Percentiles rank a stretch among this genome's conserved stretches.
Evolutionary conservation across 2,329 filamentous ascomycete species (phyloP).

Genomic region (Penicillium sp.): DNA sequence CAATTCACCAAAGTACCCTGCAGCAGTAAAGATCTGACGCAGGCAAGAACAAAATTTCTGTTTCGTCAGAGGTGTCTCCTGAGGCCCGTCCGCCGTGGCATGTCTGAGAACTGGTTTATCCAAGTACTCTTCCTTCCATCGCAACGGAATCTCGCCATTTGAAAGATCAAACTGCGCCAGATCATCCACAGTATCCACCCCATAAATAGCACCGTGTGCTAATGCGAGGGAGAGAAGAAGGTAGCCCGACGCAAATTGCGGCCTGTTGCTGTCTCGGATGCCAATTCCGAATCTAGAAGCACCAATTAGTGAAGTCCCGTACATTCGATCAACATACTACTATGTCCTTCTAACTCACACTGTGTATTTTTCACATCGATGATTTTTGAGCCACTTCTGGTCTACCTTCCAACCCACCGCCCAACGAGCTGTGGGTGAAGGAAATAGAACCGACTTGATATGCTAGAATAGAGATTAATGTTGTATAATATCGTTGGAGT

Average conservation of each 20-base stretch:
- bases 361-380: not conserved
- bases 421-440: not conserved
- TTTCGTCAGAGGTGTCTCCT: constrained; percentile 4
- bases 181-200: not conserved
- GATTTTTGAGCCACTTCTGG: constrained; percentile 1
- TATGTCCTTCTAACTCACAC: not conserved
- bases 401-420: constrained; percentile 1
- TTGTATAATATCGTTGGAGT: not conserved
- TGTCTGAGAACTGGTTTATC: constrained; percentile 2
- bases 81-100: not conserved
- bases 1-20: constrained; percentile 1
- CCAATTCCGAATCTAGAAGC: constrained; percentile 6
- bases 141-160: constrained; percentile 2
- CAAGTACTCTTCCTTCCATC: constrained; percentile 3
- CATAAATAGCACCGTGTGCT: constrained; percentile 1
- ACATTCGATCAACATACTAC: not conserved
- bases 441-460: constrained; percentile 4
- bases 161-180: constrained; percentile 2
- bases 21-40: not conserved
- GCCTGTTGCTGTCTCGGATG: constrained; percentile 1
- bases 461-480: constrained; percentile 2
- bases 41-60: not conserved
- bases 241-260: constrained; percentile 1
- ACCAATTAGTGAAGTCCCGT: not conserved
- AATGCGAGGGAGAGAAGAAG: constrained; percentile 3